phyloP scores from a whole-genome alignment of 1,139 yeast species.

The Hemisphaericaspora lyxosophila region DNA sequence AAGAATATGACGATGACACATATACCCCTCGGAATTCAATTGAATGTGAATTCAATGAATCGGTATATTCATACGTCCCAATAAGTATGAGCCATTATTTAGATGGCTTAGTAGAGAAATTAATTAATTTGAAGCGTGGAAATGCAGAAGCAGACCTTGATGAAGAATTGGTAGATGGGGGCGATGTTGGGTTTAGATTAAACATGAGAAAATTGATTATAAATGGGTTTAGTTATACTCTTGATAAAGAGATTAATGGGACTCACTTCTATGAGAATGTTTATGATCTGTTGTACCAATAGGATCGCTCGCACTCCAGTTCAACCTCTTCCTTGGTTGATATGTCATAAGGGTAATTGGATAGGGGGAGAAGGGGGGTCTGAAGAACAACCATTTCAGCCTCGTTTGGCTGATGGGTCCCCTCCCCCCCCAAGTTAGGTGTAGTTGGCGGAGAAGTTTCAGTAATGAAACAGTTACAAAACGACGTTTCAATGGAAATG shows the following conservation, averaged over 20 bases:
- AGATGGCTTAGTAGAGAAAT: conserved; percentile 28
- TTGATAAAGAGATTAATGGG: conserved; percentile 44
- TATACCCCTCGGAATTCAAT: conserved; percentile 13
- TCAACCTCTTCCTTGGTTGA: too few relatives aligned
- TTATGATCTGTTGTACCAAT: conserved; percentile 21
- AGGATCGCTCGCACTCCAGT: too few relatives aligned
- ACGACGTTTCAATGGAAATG: too few relatives aligned
- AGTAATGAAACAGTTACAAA: too few relatives aligned
- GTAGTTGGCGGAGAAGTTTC: too few relatives aligned
- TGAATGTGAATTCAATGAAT: conserved; percentile 19
- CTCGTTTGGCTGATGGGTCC: too few relatives aligned
- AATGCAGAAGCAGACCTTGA: conserved; percentile 33
- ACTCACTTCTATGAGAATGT: conserved; percentile 36
- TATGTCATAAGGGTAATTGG: too few relatives aligned
- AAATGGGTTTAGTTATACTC: conserved; percentile 36
- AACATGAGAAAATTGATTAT: conserved; percentile 25
- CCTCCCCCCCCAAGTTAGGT: too few relatives aligned
- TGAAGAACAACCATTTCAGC: too few relatives aligned
- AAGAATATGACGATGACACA: conserved; percentile 39
- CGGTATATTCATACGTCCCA: conserved; percentile 17
- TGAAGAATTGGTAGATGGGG: conserved; percentile 31
- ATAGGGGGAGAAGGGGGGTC: too few relatives aligned
- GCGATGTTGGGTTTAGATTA: conserved; percentile 27
- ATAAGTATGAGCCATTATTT: conserved; percentile 35
- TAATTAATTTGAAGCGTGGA: conserved; percentile 41